Evolutionary conservation across 2,329 filamentous ascomycete species (phyloP), one percentile per base, ranked within the genome.

Genomic region (Clarireedia paspali): DNA sequence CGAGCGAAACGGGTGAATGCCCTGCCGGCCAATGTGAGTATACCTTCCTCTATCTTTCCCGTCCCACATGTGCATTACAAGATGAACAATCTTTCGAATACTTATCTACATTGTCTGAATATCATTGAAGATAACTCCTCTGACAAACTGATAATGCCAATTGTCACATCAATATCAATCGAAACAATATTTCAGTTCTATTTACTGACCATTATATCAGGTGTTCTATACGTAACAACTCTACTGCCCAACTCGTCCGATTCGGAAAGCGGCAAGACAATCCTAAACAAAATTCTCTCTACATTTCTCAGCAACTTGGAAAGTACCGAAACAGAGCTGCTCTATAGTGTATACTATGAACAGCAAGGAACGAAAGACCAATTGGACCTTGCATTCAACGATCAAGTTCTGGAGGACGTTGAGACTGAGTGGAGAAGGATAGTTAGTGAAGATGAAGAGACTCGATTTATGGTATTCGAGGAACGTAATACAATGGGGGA

Each of bases 61-160:
- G 61, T 58, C 59, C 56, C 40, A 50, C 54, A 47, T 47, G 53
- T 50, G 64, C 66, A 70, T 78, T 80, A 78, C 69, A 87, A 91
- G 92, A 96, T 97, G 91, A 96, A 79, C 73, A 74, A 81, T 74
- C 72, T 74, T 77, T 78, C 73, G 80, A 95, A 94, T 89, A 91
- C 91, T 97, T 97, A 97, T 96, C 92, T 96, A 97, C 92, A 96
- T 97, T 97, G 91, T 88, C 92, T 91, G 92, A 95, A 87, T 75
- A 76, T 72, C 80, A 80, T 87, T 95, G 91, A 95, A 84, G 91
- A 94, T 80, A 80, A 78, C 78, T 81, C 81, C 83, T 91, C 87
- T 92, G 85, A 92, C 85, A 89, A 85, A 76, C 90, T 95, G 90
- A 95, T 83, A 74, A 20, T 76, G 73, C 76, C 64, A 36, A 24